These are phyloP conservation scores for Dalechampia spathulata DNA, from an alignment of 441 rosid genomes.

Conservation along the genomic window DNA sequence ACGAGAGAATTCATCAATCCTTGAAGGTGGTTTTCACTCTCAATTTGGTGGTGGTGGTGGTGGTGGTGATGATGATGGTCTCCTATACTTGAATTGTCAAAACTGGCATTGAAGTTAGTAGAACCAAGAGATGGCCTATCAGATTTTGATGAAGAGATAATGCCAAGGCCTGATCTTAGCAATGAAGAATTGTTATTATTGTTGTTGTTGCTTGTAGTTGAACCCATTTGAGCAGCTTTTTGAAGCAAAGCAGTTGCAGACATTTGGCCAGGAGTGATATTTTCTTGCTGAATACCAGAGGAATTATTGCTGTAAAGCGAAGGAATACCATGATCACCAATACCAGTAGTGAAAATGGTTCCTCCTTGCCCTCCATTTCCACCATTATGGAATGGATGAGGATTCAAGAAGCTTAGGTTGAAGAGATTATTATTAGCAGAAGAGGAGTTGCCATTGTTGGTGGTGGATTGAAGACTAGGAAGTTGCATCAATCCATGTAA, in stretches of 20 bases:
- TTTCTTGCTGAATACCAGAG: slow-evolving; percentile 30
- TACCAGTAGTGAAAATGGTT: slow-evolving; percentile 22
- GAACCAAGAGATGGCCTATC: slow-evolving; percentile 15
- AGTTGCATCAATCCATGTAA: slow-evolving; percentile 45
- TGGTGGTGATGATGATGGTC: slow-evolving; percentile 2
- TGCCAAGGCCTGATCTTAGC: slow-evolving; percentile 29
- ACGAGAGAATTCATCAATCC: slow-evolving; percentile 45
- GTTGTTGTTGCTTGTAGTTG: slow-evolving; percentile 38
- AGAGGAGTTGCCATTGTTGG: slow-evolving; percentile 11
- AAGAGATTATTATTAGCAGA: slow-evolving; percentile 31
- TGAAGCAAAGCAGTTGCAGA: slow-evolving; percentile 81
- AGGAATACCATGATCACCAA: slow-evolving; percentile 26
- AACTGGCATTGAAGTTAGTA: slow-evolving; percentile 23
- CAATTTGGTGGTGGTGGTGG: slow-evolving; percentile 22
- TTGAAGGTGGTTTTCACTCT: slow-evolving; percentile 32
- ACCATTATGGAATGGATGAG: no score
- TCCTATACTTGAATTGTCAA: slow-evolving; percentile 11
- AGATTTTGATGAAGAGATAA: slow-evolving; percentile 27
- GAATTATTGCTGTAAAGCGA: slow-evolving; percentile 22
- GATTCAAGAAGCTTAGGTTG: slow-evolving; percentile 41
- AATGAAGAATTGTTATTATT: slow-evolving; percentile 19
- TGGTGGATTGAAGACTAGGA: slow-evolving; percentile 36
- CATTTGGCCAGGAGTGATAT: slow-evolving; percentile 32
- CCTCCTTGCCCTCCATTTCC: slow-evolving; percentile 22
- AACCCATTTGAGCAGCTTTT: slow-evolving; percentile 74